Evolutionary conservation across 306 rosid genomes (phyloP).

Genomic region (Bauhinia variegata): DNA sequence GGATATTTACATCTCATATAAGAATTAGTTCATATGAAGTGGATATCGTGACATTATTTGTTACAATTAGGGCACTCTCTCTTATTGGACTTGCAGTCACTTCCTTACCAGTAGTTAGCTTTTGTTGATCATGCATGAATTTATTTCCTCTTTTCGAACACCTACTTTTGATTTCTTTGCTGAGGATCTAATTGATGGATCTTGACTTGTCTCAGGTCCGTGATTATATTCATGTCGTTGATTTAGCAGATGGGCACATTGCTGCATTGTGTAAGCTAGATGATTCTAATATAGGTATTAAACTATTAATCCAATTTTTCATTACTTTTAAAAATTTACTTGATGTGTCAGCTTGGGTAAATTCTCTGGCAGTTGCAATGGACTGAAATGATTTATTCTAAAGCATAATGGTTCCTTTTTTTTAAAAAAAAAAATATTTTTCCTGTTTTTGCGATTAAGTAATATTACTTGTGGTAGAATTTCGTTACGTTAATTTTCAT

Average conservation of each 20-base stretch:
- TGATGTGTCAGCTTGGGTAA: background rate
- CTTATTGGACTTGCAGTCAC: constrained; percentile 1
- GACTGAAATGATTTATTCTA: constrained; percentile 18
- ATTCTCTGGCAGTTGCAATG: constrained; percentile 17
- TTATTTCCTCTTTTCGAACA: constrained; percentile 14
- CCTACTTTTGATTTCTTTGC: constrained; percentile 26
- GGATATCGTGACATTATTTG: background rate
- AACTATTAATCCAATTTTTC: background rate
- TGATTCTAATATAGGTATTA: constrained; percentile 67
- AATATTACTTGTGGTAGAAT: background rate
- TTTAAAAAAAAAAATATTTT: no score
- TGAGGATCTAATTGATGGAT: constrained; percentile 28
- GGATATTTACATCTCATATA: background rate
- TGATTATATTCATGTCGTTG: constrained; percentile 96
- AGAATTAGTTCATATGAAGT: background rate
- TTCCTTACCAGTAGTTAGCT: background rate
- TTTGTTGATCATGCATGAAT: constrained; percentile 13
- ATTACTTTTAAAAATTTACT: background rate
- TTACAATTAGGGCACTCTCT: constrained; percentile 11
- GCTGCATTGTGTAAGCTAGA: constrained; percentile 83
- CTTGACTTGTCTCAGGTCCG: constrained; percentile 69
- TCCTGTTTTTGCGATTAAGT: background rate
- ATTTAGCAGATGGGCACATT: constrained; percentile 96
- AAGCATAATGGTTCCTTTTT: background rate
- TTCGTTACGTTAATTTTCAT: constrained; percentile 13